Evolutionary conservation across 441 rosid genomes (phyloP).

Genomic region (Gossypium armourianum): DNA sequence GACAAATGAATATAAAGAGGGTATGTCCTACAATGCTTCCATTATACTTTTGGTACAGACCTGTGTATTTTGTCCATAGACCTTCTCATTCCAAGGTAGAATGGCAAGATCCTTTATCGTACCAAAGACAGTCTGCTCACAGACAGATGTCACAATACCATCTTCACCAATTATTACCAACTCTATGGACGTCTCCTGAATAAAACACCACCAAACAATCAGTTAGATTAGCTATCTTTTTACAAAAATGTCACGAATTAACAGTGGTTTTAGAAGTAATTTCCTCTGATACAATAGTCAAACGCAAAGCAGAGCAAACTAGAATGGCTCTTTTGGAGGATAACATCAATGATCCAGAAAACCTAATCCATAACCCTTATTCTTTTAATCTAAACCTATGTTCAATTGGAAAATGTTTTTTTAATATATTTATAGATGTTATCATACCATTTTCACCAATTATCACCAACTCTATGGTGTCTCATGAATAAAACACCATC

Average conservation of each 20-base stretch:
- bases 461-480: conserved; percentile 68
- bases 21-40: not conserved
- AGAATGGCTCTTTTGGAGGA: not conserved
- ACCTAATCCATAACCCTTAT: conserved; percentile 1
- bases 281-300: not conserved
- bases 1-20: conserved; percentile 6
- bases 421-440: conserved; percentile 27
- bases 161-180: conserved; percentile 64
- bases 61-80: conserved; percentile 37
- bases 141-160: conserved; percentile 60
- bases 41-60: conserved; percentile 21
- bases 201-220: conserved; percentile 20
- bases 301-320: not conserved
- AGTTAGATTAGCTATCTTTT: not conserved
- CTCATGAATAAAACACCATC: conserved; percentile 44
- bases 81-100: conserved; percentile 53
- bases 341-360: not conserved
- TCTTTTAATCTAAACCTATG: not conserved
- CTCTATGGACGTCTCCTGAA: conserved; percentile 90
- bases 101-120: conserved; percentile 70
- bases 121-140: conserved; percentile 85
- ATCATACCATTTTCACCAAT: conserved; percentile 64
- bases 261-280: not conserved
- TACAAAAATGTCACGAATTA: not conserved
- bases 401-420: not conserved